These are phyloP conservation scores for Abelmoschus esculentus DNA, from an alignment of 345 rosid genomes.

Conservation along the genomic window DNA sequence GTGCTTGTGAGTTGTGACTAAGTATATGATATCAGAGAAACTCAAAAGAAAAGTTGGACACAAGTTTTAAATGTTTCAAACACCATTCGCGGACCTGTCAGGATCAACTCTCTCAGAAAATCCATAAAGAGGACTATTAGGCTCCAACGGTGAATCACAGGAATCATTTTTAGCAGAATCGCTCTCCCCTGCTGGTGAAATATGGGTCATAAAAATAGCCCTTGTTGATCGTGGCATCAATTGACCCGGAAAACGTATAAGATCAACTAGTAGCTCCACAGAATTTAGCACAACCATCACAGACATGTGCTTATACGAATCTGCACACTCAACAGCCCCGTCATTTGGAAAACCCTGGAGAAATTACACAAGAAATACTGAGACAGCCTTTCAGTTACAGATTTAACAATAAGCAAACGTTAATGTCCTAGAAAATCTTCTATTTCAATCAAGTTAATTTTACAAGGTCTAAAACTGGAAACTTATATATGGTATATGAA, in stretches of 20 bases:
- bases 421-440: not conserved
- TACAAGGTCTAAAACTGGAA: not conserved
- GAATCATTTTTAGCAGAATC: conserved; percentile 48
- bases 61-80: not conserved
- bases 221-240: conserved; percentile 49
- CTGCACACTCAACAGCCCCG: conserved; percentile 68
- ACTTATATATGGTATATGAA: not conserved
- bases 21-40: not conserved
- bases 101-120: conserved; percentile 2
- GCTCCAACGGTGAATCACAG: conserved; percentile 97
- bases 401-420: not conserved
- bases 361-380: not conserved
- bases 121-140: conserved; percentile 32
- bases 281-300: conserved; percentile 83
- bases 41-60: not conserved
- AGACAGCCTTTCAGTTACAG: not conserved
- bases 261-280: conserved; percentile 84
- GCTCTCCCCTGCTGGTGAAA: conserved; percentile 4
- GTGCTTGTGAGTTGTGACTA: not conserved
- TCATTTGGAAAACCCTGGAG: conserved; percentile 89
- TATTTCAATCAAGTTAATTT: conserved; percentile 1
- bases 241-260: conserved; percentile 96
- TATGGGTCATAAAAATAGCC: conserved; percentile 6
- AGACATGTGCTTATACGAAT: conserved; percentile 85
- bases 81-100: not conserved